Evolutionary conservation across 2,329 filamentous ascomycete genomes (phyloP).

Genomic region (Venturiaceae sp.): DNA sequence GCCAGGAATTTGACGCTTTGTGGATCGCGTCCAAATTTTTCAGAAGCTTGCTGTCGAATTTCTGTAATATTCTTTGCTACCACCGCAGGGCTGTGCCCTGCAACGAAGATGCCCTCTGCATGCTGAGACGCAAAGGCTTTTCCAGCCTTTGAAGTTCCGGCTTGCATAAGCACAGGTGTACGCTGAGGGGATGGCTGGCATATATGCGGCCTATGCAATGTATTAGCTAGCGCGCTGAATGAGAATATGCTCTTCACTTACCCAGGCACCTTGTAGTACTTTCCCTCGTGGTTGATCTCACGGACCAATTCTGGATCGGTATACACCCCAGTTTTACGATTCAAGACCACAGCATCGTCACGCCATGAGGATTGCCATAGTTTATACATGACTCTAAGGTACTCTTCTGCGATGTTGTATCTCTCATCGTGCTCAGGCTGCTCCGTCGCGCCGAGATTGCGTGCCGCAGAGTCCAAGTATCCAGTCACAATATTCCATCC

Average conservation of each 20-base stretch:
- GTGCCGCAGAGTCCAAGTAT: slow-evolving; percentile 57
- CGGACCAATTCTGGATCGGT: slow-evolving; percentile 48
- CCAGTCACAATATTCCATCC: slow-evolving; percentile 47
- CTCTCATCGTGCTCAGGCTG: slow-evolving; percentile 56
- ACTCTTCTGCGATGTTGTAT: slow-evolving; percentile 56
- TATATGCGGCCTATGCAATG: slow-evolving; percentile 48
- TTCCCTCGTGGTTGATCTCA: slow-evolving; percentile 56
- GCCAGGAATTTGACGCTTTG: slow-evolving; percentile 58
- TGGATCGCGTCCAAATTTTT: slow-evolving; percentile 46
- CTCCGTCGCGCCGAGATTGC: slow-evolving; percentile 48
- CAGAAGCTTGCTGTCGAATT: slow-evolving; percentile 46
- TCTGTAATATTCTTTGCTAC: slow-evolving; percentile 54
- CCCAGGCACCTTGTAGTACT: slow-evolving; percentile 55
- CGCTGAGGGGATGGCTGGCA: slow-evolving; percentile 58
- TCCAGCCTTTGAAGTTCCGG: slow-evolving; percentile 56
- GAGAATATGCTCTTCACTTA: too few species aligned
- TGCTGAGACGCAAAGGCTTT: slow-evolving; percentile 60
- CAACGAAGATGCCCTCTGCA: slow-evolving; percentile 63
- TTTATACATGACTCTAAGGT: slow-evolving; percentile 55
- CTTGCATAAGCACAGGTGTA: slow-evolving; percentile 60
- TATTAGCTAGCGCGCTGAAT: too few species aligned
- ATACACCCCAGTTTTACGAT: slow-evolving; percentile 51
- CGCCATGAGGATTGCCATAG: slow-evolving; percentile 59
- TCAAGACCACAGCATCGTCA: slow-evolving; percentile 53
- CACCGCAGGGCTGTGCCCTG: slow-evolving; percentile 52